Evolutionary conservation across 768 basidiomycete genomes (phyloP), one percentile per base, ranked within the genome.

Genomic region (Suillus fuscotomentosus): DNA sequence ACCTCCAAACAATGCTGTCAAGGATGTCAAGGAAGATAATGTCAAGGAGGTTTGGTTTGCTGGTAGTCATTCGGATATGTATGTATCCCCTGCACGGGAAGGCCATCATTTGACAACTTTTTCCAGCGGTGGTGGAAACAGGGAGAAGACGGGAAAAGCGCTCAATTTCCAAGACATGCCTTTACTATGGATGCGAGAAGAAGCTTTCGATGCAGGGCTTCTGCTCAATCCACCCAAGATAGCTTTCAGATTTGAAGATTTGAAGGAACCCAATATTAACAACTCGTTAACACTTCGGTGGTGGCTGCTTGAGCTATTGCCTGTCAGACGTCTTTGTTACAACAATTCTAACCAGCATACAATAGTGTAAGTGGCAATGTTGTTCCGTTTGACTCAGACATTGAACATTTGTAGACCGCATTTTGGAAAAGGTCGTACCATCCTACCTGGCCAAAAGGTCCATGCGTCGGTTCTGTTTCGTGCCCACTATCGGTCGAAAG

Each of bases 21-120:
- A 68, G 22, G 68, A 68, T n/a, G 72, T 17, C 15, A 43, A 43
- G 7, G 20, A 45, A 45, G 20, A 45, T 48, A 11, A 11, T 64
- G 62, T 80, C 39, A 79, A 79, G 64, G 80, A 81, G 55, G 78
- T 80, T 27, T 82, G 81, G 81, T 81, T 82, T 66, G 70, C 78
- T 1, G 81, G 80, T 4, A 64, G 64, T 60, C 79, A 81, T 66
- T 75, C 77, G 0, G 80, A 81, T 59, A 69, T 80, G 80, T 80
- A 66, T 17, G 78, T 73, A 20, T 9, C 0, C 17, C 31, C 3
- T n/a, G 50, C 5, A 13, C 3, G 5, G 24, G 3, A 39, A 41
- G 50, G 43, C 14, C 6, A 31, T 51, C 6, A 2, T 38, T 41
- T 54, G 22, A 61, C 67, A 48, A 75, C 56, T 13, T 43, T 54